phyloP scores from a whole-genome alignment of 495 filamentous ascomycete species.

The Pyronema omphalodes region DNA sequence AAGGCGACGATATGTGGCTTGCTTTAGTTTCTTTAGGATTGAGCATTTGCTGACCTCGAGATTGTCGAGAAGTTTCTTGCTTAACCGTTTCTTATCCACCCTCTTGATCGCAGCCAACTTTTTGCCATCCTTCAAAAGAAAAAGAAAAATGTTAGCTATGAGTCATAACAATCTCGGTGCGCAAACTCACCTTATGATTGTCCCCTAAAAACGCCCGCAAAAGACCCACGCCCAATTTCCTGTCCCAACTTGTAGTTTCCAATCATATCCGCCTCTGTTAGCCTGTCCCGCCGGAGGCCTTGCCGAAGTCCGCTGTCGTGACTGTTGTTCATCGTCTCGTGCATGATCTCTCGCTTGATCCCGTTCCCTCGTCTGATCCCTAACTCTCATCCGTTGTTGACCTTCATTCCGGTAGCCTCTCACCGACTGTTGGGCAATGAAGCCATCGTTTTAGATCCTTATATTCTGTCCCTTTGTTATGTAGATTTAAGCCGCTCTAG shows the following conservation, averaged over 20 bases:
- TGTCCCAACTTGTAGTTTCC: constrained; percentile 20
- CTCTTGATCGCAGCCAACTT: constrained; percentile 85
- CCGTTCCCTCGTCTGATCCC: too few relatives aligned
- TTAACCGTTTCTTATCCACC: constrained; percentile 72
- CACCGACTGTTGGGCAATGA: too few relatives aligned
- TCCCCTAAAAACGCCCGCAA: constrained; percentile 22
- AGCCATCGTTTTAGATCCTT: too few relatives aligned
- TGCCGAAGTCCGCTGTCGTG: too few relatives aligned
- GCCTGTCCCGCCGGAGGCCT: too few relatives aligned
- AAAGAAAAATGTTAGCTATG: background rate
- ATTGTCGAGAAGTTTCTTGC: constrained; percentile 90
- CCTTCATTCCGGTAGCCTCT: too few relatives aligned
- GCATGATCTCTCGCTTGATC: background rate
- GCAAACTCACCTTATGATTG: constrained; percentile 19
- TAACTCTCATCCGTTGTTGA: too few relatives aligned
- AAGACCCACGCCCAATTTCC: constrained; percentile 24
- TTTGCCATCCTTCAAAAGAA: constrained; percentile 37
- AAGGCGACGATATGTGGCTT: constrained; percentile 94
- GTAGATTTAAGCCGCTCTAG: too few relatives aligned
- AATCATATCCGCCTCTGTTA: background rate
- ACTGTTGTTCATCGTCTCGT: background rate
- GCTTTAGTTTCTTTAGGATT: constrained; percentile 76
- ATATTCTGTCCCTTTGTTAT: too few relatives aligned
- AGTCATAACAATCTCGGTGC: background rate
- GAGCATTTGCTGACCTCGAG: constrained; percentile 86